These are phyloP conservation scores for Acephala macrosclerotiorum DNA, from an alignment of 2,329 filamentous ascomycete genomes.

Conservation along the genomic window DNA sequence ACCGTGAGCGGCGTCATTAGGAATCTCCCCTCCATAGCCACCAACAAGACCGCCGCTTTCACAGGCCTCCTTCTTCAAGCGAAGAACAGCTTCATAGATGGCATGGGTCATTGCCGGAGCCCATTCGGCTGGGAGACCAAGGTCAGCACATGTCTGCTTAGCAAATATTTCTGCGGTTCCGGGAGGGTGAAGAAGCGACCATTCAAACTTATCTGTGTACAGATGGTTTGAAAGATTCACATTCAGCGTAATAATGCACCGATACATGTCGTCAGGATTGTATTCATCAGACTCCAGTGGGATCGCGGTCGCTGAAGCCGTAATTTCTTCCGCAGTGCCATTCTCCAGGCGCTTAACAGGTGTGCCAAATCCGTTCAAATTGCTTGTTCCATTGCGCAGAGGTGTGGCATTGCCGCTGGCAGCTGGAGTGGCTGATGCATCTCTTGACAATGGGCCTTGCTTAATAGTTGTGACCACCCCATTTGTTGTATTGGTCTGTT, in stretches of 20 bases:
- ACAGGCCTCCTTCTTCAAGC: constrained; percentile 94
- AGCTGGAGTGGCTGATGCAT: constrained; percentile 52
- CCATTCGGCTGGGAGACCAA: constrained; percentile 92
- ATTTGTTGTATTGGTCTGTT: constrained; percentile 44
- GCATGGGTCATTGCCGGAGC: constrained; percentile 92
- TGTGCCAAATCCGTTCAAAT: constrained; percentile 53
- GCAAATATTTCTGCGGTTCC: constrained; percentile 94
- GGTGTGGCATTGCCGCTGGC: constrained; percentile 64
- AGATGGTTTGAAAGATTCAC: constrained; percentile 91
- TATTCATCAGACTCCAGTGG: constrained; percentile 73
- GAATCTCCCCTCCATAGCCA: constrained; percentile 76
- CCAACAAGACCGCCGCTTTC: constrained; percentile 88
- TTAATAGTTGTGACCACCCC: constrained; percentile 45
- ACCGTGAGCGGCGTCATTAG: constrained; percentile 88
- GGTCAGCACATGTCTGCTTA: constrained; percentile 88
- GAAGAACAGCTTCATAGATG: constrained; percentile 93
- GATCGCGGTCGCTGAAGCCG: constrained; percentile 73
- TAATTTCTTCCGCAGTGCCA: constrained; percentile 58
- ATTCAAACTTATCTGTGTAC: constrained; percentile 97
- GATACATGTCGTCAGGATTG: constrained; percentile 93
- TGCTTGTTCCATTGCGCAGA: constrained; percentile 55
- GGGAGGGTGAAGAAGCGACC: constrained; percentile 91
- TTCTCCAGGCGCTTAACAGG: constrained; percentile 55
- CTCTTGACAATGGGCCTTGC: constrained; percentile 40
- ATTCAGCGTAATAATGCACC: constrained; percentile 89